Evolutionary conservation across 1,139 yeast species (phyloP), one percentile per base, ranked within the genome.

Genomic region (Hyphopichia burtonii): DNA sequence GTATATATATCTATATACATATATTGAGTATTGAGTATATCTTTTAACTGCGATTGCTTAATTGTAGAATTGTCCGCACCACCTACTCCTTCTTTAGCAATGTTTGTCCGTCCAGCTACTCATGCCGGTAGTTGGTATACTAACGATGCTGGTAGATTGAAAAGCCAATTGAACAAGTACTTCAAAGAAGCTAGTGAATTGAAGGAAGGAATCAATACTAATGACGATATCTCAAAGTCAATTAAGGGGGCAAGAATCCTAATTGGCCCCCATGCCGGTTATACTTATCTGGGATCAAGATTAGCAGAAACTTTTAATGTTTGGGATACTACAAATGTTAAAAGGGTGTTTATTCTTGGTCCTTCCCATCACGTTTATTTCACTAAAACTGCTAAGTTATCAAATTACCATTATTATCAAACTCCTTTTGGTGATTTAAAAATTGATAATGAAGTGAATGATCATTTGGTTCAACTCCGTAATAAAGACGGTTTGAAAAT

Each of bases 351-450:
- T 51, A 71, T 93, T 2, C 62, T 93, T 54, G 98, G 99, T 0
- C 99, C 99, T 0, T 86, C 96, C 0, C 99, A 93, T 58, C 96
- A 88, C 59, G 83, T 86, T n/a, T 89, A 84, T 57, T 89, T 86
- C 65, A 71, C 71, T 42, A 74, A 77, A 33, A 73, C 74, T 19
- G 90, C 83, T 0, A 68, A 76, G 50, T 59, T 89, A 4, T 73
- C 88, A 2, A 63, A 61, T 2, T 89, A 72, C 54, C 70, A 70
- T 10, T 54, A 48, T 11, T 83, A 89, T 54, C 85, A 76, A 36
- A 91, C 99, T 0, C 99, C 99, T 0, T 58, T 91, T 10, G 99
- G 99, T 0, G 60, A 75, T 32, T 55, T 93, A 3, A 69, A 74
- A 0, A 86, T 91, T 14, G 97, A 91, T 58, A 61, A 58, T 0